Evolutionary conservation across 2,329 filamentous ascomycete genomes (phyloP).

Genomic region (Fusarium coicis): DNA sequence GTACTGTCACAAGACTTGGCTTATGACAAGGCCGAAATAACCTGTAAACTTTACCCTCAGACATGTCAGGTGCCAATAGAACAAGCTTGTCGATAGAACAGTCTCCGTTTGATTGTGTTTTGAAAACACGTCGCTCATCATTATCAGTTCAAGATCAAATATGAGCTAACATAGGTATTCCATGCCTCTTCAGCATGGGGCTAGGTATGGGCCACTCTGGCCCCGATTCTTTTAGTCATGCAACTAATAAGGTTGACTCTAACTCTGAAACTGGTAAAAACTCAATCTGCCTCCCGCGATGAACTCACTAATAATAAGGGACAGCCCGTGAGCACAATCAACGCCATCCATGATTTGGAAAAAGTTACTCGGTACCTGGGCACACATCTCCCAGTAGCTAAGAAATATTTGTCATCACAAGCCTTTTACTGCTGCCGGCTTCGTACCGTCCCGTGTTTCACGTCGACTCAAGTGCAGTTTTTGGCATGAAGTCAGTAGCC

Average conservation of each 20-base stretch:
- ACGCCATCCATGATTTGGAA: not conserved
- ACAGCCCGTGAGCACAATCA: not conserved
- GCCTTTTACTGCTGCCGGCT: not conserved
- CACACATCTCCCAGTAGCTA: constrained; percentile 1
- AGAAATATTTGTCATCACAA: not conserved
- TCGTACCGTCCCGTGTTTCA: constrained; percentile 14
- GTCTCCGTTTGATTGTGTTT: not conserved
- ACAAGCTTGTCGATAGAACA: too few species aligned
- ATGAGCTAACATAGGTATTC: not conserved
- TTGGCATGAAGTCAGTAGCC: constrained; percentile 1
- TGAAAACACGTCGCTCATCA: not conserved
- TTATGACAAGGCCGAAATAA: not conserved
- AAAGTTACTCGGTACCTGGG: not conserved
- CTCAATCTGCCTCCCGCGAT: constrained; percentile 18
- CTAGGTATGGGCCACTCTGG: not conserved
- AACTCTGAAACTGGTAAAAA: constrained; percentile 26
- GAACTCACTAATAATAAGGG: not conserved
- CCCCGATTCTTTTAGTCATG: constrained; percentile 4
- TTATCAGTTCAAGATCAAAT: not conserved
- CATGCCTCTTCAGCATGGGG: not conserved
- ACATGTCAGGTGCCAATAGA: not conserved
- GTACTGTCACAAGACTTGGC: not conserved
- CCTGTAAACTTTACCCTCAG: not conserved
- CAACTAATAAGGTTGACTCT: not conserved
- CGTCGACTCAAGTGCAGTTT: not conserved